Base-by-base conservation (phyloP, 1,284 basidiomycete species). In the Rhodotorula sp. region DNA sequence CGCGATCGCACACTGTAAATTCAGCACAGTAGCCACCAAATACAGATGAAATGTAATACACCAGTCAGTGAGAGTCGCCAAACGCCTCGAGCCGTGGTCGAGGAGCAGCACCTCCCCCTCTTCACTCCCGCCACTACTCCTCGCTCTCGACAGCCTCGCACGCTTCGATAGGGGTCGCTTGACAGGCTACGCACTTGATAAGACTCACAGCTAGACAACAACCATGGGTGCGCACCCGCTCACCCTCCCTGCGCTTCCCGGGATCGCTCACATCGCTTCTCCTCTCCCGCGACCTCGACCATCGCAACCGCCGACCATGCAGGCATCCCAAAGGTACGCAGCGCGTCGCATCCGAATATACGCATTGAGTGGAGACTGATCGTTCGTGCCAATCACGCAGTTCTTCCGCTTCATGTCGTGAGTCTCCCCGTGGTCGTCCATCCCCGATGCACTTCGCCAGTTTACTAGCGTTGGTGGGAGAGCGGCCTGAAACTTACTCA, bases 401-500 rank as follows among this genome's bases (percentile, higher is more conserved):
- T 76, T 76, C 66, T 75, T 75, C 68, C 74, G 74, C 52, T 75
- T 76, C 67, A 76, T 76, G 74, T 72, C 74, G 74, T 75, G 17
- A 54, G 74, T 64, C 44, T 15, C 20, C 57, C 4, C 27, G 30
- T 17, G 20, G 20, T 24, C n/a, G 24, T 20, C 39, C 30, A 8
- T n/a, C 29, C 17, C 36, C 24, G n/a, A 32, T 17, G 11, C 39
- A 36, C 55, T 22, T 20, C 22, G 5, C 32, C 7, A 4, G 17
- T 22, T 19, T 1, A 24, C 34, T 2, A 15, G 4, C n/a, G 10
- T 22, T 4, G 9, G 19, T 17, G 20, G 36, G 4, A 34, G 5
- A 3, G 11, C 11, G 20, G 10, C 19, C 13, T 10, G 7, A 7
- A 4, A 7, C 29, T 36, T 5, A 27, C 54, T n/a, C n/a, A n/a